Conservation (phyloP, 1,139 yeast genomes). For the Scheffersomyces parashehatae region DNA sequence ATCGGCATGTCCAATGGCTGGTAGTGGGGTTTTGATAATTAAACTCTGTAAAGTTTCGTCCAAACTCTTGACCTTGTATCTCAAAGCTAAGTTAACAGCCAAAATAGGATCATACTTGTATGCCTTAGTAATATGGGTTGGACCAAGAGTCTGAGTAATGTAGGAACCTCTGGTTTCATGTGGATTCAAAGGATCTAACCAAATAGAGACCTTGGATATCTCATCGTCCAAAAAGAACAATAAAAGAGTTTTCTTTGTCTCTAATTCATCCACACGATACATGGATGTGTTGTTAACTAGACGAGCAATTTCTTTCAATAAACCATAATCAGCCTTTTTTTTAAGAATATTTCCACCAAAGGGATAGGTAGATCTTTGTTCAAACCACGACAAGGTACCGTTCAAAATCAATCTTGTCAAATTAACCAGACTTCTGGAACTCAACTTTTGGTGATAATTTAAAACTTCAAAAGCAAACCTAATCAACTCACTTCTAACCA, state of each 20-base stretch:
- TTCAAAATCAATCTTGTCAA: constrained; percentile 57
- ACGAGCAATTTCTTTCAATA: constrained; percentile 55
- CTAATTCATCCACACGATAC: constrained; percentile 27
- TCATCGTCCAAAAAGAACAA: constrained; percentile 75
- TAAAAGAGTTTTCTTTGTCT: constrained; percentile 51
- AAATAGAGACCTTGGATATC: constrained; percentile 66
- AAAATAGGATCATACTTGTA: constrained; percentile 70
- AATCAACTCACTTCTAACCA: constrained; percentile 72
- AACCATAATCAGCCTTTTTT: constrained; percentile 65
- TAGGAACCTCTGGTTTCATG: constrained; percentile 40
- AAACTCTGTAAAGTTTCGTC: constrained; percentile 48
- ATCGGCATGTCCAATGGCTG: constrained; percentile 60
- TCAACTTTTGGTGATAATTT: constrained; percentile 51
- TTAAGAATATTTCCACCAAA: constrained; percentile 80
- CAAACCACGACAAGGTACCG: constrained; percentile 81
- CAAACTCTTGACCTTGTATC: constrained; percentile 51
- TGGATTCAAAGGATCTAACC: constrained; percentile 74
- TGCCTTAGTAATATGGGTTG: constrained; percentile 48
- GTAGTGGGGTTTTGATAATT: constrained; percentile 57
- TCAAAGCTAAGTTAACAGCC: constrained; percentile 68
- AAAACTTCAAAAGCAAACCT: constrained; percentile 68
- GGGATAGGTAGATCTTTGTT: constrained; percentile 65
- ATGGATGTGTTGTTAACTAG: constrained; percentile 25
- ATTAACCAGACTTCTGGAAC: constrained; percentile 44
- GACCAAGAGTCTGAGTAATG: constrained; percentile 32